phyloP scores from a whole-genome alignment of 2,329 filamentous ascomycete species.

The Sclerotinia subarctica region DNA sequence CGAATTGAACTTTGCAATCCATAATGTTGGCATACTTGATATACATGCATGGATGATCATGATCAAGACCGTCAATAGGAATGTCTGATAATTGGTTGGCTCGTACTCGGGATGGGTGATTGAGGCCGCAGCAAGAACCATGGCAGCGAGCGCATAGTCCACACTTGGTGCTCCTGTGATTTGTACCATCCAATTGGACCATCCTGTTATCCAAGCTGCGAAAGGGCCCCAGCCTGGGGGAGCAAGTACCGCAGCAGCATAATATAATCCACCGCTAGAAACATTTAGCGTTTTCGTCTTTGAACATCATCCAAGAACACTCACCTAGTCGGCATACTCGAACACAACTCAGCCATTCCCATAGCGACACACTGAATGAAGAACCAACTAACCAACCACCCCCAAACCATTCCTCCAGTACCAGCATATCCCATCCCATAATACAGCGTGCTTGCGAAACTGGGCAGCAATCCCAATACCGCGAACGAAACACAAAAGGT shows the following conservation, averaged over 20 bases:
- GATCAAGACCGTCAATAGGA: conserved; percentile 62
- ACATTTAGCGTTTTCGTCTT: conserved; percentile 1
- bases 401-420: conserved; percentile 68
- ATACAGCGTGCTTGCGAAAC: conserved; percentile 67
- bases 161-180: conserved; percentile 65
- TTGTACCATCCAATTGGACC: conserved; percentile 68
- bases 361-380: conserved; percentile 70
- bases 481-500: conserved; percentile 74
- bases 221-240: conserved; percentile 63
- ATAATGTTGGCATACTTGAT: conserved; percentile 67
- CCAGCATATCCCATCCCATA: conserved; percentile 64
- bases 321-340: conserved; percentile 66
- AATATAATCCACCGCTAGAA: conserved; percentile 64
- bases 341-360: conserved; percentile 69
- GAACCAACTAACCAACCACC: conserved; percentile 69
- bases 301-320: conserved; percentile 13
- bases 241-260: conserved; percentile 68
- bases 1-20: conserved; percentile 68
- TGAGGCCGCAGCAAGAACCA: conserved; percentile 69
- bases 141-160: conserved; percentile 63
- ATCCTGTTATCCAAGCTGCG: conserved; percentile 66
- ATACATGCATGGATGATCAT: conserved; percentile 66
- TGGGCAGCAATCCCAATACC: conserved; percentile 67
- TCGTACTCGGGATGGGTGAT: conserved; percentile 64
- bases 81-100: conserved; percentile 64